Evolutionary conservation across 768 basidiomycete species (phyloP).

Genomic region (Hericium coralloides): DNA sequence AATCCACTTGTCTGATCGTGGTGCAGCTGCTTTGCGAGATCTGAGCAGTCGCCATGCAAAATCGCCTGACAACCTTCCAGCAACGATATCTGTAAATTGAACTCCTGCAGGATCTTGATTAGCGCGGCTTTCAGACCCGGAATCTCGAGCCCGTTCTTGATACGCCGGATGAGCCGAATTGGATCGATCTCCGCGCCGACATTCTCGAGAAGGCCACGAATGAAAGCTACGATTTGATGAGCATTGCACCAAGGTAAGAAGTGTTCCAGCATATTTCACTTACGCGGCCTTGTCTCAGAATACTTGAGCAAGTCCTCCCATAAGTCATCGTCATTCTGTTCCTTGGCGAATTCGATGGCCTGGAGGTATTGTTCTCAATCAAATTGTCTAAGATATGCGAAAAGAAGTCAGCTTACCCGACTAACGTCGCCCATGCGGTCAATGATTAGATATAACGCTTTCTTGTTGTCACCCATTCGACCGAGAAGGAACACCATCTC

Average conservation of each 20-base stretch:
- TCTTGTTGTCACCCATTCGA: constrained; percentile 96
- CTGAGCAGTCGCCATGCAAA: constrained; percentile 71
- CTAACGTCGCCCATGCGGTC: constrained; percentile 90
- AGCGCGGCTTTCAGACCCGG: constrained; percentile 90
- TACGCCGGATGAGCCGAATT: constrained; percentile 85
- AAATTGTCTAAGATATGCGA: not conserved
- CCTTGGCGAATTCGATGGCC: constrained; percentile 94
- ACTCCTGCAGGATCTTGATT: constrained; percentile 95
- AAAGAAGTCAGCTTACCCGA: constrained; percentile 40
- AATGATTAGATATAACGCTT: constrained; percentile 90
- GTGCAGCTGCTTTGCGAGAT: constrained; percentile 61
- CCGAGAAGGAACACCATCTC: constrained; percentile 98
- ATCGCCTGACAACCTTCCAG: constrained; percentile 90
- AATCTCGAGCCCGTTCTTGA: constrained; percentile 94
- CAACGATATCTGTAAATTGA: constrained; percentile 87
- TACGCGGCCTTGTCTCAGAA: constrained; percentile 88
- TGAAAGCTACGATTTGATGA: constrained; percentile 58
- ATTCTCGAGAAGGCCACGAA: constrained; percentile 89
- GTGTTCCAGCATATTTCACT: constrained; percentile 14
- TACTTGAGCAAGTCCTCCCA: constrained; percentile 96
- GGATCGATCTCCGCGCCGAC: constrained; percentile 96
- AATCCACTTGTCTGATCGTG: constrained; percentile 75
- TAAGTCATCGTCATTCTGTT: constrained; percentile 92
- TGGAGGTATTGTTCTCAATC: not conserved
- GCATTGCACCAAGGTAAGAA: not conserved